Evolutionary conservation across 257 asterid species (phyloP).

Genomic region (Scutellaria minor): DNA sequence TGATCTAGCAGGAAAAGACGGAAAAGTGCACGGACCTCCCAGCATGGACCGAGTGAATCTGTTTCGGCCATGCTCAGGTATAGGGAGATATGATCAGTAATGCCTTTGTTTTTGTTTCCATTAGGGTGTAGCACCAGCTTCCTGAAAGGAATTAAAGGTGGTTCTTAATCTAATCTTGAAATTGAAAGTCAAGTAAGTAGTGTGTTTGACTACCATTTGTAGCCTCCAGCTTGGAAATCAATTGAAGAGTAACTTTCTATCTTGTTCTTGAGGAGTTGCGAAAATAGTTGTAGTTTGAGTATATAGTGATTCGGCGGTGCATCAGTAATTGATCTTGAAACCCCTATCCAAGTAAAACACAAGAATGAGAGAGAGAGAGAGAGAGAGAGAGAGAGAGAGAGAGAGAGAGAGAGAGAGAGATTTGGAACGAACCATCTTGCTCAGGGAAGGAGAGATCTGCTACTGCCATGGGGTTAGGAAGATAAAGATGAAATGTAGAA

Average conservation of each 20-base stretch:
- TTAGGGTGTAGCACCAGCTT: slow-evolving; percentile 63
- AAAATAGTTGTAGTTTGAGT: slow-evolving; percentile 50
- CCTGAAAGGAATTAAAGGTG: slow-evolving; percentile 42
- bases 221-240: slow-evolving; percentile 72
- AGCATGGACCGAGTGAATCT: slow-evolving; percentile 43
- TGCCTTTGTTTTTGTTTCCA: slow-evolving; percentile 67
- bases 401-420: background rate
- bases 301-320: slow-evolving; percentile 57
- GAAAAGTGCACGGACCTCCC: slow-evolving; percentile 61
- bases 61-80: slow-evolving; percentile 52
- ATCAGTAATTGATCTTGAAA: slow-evolving; percentile 43
- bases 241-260: slow-evolving; percentile 51
- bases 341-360: slow-evolving; percentile 9
- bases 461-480: slow-evolving; percentile 20
- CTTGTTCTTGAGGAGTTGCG: slow-evolving; percentile 51
- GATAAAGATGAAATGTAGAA: background rate
- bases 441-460: slow-evolving; percentile 27
- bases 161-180: no score
- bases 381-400: slow-evolving; percentile 8
- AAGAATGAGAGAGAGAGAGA: background rate
- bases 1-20: slow-evolving; percentile 67
- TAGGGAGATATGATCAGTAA: slow-evolving; percentile 56
- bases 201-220: slow-evolving; percentile 55
- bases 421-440: slow-evolving; percentile 29
- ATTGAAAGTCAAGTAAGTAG: background rate